Evolutionary conservation across 2,329 filamentous ascomycete species (phyloP).

Genomic region (Xylariaceae sp.): DNA sequence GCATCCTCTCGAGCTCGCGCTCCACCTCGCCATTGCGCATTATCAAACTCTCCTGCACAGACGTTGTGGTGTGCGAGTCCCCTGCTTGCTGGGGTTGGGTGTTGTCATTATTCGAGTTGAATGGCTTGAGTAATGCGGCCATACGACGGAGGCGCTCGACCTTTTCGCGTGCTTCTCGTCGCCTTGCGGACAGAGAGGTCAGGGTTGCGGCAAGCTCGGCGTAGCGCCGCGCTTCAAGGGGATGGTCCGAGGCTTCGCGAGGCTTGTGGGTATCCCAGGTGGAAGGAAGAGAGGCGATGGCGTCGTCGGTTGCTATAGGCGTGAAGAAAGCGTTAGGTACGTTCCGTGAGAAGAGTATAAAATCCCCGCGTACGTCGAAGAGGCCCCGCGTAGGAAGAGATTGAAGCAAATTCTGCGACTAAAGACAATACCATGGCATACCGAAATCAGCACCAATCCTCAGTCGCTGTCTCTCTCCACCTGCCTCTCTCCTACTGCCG

Average conservation of each 20-base stretch:
- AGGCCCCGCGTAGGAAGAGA: too few species aligned
- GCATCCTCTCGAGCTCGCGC: slow-evolving; percentile 69
- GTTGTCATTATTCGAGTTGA: slow-evolving; percentile 44
- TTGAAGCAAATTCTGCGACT: not conserved
- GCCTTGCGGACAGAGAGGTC: slow-evolving; percentile 53
- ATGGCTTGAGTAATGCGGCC: slow-evolving; percentile 56
- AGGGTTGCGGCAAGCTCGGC: slow-evolving; percentile 56
- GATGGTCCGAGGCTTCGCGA: slow-evolving; percentile 45
- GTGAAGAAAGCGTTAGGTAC: not conserved
- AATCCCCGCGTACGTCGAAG: too few species aligned
- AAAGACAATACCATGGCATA: slow-evolving; percentile 9
- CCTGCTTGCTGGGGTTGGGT: slow-evolving; percentile 34
- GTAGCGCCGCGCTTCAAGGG: slow-evolving; percentile 58
- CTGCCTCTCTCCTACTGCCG: slow-evolving; percentile 46
- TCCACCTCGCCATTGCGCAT: slow-evolving; percentile 69
- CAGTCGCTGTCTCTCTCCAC: slow-evolving; percentile 42
- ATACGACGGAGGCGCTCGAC: slow-evolving; percentile 57
- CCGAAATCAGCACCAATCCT: slow-evolving; percentile 35
- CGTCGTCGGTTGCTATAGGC: slow-evolving; percentile 46
- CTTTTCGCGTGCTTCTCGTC: slow-evolving; percentile 47
- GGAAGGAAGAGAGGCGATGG: slow-evolving; percentile 54
- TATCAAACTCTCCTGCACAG: slow-evolving; percentile 69
- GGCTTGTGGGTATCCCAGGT: slow-evolving; percentile 50
- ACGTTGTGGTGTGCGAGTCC: too few species aligned
- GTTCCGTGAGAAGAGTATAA: not conserved